Evolutionary conservation across 1,139 yeast species (phyloP), one percentile per base, ranked within the genome.

Genomic region (Pneumocystis carinii): DNA sequence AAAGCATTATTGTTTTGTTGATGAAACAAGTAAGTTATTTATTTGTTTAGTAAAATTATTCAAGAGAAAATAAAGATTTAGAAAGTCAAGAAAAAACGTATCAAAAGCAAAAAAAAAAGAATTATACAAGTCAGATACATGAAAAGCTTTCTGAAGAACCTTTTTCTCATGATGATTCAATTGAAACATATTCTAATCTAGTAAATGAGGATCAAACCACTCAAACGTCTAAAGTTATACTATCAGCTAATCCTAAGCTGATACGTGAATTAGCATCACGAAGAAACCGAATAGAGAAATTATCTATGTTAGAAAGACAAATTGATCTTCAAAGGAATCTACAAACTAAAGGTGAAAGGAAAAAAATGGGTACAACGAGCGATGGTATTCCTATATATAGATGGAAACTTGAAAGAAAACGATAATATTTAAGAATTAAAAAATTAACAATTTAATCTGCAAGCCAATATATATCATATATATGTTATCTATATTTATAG

Each of bases 351-450:
- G 66, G 66, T 19, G 62, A 64, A 19, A 57, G 66, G 14, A 61
- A 60, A 53, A 65, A 65, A 61, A 53, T 62, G 19, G 66, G 64
- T 12, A 53, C 57, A 29, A 62, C 62, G n/a, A 29, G 35, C 56
- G 63, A 64, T 32, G 66, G 66, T 8, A 62, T 61, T 24, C 57
- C 66, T 5, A 53, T 48, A 37, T 65, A 65, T 55, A 64, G 61
- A 29, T 65, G 66, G 66, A 65, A 64, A 56, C 66, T 61, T 24
- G 66, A 65, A 61, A 63, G 66, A 35, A 63, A 64, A 59, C 59
- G 61, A 41, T 65, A 59, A 32, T 37, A 19, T 8, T 19, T 5
- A 24, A 17, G 12, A 41, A n/a, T 17, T 17, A 14, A 32, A 32
- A 8, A 32, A 32, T 32, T 1, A 32, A 32, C 35, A 32, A 32